Evolutionary conservation across 306 rosid species (phyloP).

Genomic region (Urtica urens): DNA sequence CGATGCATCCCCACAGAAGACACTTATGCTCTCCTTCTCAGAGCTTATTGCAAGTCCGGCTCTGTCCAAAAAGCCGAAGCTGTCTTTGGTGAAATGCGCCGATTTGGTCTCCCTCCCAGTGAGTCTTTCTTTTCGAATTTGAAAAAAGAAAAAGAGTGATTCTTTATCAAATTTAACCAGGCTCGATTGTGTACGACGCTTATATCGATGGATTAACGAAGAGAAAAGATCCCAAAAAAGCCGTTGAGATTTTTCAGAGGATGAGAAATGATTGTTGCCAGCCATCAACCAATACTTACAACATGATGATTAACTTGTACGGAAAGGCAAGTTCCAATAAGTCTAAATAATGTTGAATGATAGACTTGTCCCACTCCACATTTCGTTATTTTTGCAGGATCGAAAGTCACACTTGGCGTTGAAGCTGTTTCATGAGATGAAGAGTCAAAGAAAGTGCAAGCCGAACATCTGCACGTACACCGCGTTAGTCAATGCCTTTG

Average conservation of each 20-base stretch:
- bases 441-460: conserved; percentile 40
- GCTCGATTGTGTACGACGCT: conserved; percentile 68
- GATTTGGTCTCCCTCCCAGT: conserved; percentile 63
- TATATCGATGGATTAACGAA: conserved; percentile 76
- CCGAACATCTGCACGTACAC: conserved; percentile 91
- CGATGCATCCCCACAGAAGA: conserved; percentile 81
- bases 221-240: conserved; percentile 56
- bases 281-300: conserved; percentile 65
- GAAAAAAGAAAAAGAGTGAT: no score
- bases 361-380: no score
- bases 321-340: conserved; percentile 49
- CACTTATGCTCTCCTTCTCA: conserved; percentile 83
- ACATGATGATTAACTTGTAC: conserved; percentile 69
- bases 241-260: conserved; percentile 63
- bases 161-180: conserved; percentile 34
- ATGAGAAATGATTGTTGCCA: conserved; percentile 70
- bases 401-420: conserved; percentile 66
- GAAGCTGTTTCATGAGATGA: conserved; percentile 65
- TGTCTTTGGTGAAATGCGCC: conserved; percentile 67
- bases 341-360: no score
- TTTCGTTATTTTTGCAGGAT: conserved; percentile 35
- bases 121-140: no score
- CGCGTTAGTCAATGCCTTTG: conserved; percentile 87
- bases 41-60: conserved; percentile 73
- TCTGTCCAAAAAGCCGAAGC: conserved; percentile 70